Conservation (phyloP, 768 basidiomycete genomes). For the Lentinula guzmanii region DNA sequence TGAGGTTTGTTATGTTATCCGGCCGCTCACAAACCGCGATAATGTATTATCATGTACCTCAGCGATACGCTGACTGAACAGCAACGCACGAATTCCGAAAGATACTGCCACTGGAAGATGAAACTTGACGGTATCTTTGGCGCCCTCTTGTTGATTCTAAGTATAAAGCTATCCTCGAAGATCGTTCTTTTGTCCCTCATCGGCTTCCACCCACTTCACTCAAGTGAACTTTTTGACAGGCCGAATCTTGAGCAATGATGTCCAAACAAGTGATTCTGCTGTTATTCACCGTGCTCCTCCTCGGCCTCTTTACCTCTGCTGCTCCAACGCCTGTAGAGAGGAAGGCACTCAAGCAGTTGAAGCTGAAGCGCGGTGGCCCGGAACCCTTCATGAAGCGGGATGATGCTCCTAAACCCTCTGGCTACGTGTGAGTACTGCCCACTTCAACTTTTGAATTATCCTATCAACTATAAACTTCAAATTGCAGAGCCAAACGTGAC, state of each 20-base stretch:
- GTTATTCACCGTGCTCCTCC: constrained; percentile 16
- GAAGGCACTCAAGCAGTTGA: constrained; percentile 21
- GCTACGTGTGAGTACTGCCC: neutral
- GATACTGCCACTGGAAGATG: neutral
- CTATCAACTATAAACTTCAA: neutral
- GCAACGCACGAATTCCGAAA: neutral
- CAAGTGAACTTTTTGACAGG: neutral
- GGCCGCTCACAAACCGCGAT: constrained; percentile 1
- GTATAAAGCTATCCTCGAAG: neutral
- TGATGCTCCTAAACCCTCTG: constrained; percentile 4
- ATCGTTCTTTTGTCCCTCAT: too few relatives aligned
- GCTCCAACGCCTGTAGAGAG: constrained; percentile 12
- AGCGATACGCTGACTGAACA: neutral
- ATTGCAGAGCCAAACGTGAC: constrained; percentile 9
- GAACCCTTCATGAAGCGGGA: constrained; percentile 8
- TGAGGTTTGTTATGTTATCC: neutral
- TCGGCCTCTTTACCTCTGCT: constrained; percentile 14
- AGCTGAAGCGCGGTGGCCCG: constrained; percentile 16
- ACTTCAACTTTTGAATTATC: neutral
- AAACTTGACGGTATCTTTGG: neutral
- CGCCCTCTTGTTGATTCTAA: neutral
- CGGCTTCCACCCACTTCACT: neutral
- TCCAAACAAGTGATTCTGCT: constrained; percentile 15
- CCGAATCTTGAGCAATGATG: constrained; percentile 9
- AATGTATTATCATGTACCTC: neutral